Evolutionary conservation across 2,329 filamentous ascomycete genomes (phyloP).

Genomic region (Aspergillus sp.): DNA sequence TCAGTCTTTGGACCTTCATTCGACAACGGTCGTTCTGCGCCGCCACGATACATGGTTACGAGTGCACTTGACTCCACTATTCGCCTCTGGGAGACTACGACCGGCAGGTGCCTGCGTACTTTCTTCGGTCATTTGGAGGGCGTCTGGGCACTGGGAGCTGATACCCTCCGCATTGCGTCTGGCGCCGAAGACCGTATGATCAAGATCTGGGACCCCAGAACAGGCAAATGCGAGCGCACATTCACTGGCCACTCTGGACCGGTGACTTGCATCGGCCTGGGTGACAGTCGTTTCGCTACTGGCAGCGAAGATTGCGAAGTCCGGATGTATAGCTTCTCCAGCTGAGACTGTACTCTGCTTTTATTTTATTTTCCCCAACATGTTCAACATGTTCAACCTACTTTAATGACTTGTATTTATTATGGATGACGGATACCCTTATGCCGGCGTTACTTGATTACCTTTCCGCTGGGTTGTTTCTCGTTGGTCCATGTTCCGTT

Average conservation of each 20-base stretch:
- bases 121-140: constrained; percentile 98
- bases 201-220: constrained; percentile 92
- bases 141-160: constrained; percentile 88
- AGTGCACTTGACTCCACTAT: constrained; percentile 89
- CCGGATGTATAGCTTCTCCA: constrained; percentile 73
- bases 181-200: constrained; percentile 93
- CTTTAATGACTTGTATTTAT: constrained; percentile 10
- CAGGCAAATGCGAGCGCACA: constrained; percentile 86
- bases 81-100: constrained; percentile 84
- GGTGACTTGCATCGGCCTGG: constrained; percentile 88
- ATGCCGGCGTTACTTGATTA: constrained; percentile 1
- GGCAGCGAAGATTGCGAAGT: constrained; percentile 94
- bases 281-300: constrained; percentile 84
- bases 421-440: constrained; percentile 14
- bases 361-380: neutral
- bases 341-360: constrained; percentile 17
- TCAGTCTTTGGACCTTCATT: constrained; percentile 65
- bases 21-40: constrained; percentile 64
- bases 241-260: constrained; percentile 88
- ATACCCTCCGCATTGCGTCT: constrained; percentile 82
- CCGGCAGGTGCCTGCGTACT: constrained; percentile 79
- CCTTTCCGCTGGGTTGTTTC: neutral
- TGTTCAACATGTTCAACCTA: neutral
- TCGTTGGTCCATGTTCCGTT: neutral
- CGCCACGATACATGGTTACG: constrained; percentile 88